Evolutionary conservation across 2,329 filamentous ascomycete species (phyloP), one percentile per base, ranked within the genome.

Genomic region (Aureobasidium pullulans): DNA sequence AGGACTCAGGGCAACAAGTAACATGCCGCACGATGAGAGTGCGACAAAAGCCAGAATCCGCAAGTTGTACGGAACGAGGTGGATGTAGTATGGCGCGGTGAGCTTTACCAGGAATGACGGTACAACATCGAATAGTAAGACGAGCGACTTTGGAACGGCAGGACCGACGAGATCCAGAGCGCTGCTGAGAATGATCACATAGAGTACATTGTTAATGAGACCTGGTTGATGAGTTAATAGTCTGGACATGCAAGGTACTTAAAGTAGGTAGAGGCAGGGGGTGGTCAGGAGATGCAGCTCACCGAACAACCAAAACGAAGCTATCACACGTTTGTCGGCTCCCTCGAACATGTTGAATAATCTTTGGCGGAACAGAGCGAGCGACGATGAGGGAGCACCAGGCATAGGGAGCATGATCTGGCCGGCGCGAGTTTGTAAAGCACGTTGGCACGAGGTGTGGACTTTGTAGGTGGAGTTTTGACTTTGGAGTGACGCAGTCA

Each of bases 251-350:
- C 42, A 37, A 39, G 43, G 54, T 31, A 40, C 29, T 23, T n/a
- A 19, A 10, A 54, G 40, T 8, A 23, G 15, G 23, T 52, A 23
- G 11, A 52, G n/a, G 19, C 13, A 52, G n/a, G 19, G 19, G 11
- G 29, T 23, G 31, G n/a, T 32, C 32, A 40, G 37, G 56, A 23
- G 37, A n/a, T 6, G 39, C 7, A 3, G 64, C 74, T 66, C 77
- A 96, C 93, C 93, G 69, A 97, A 95, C 2, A 96, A 79, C 92
- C 92, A 97, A 69, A 97, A 97, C 31, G 93, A 89, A 53, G 85
- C 70, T 59, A 90, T 80, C 15, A 96, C 89, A 53, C 86, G 79
- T 1, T 81, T 80, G 68, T 95, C 85, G 49, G 85, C 82, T 60
- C 86, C 86, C 32, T 80, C 80, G 60, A 94, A 84, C 47, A 88